Conservation (phyloP, 495 filamentous ascomycete genomes). For the Aspergillus wentii region DNA sequence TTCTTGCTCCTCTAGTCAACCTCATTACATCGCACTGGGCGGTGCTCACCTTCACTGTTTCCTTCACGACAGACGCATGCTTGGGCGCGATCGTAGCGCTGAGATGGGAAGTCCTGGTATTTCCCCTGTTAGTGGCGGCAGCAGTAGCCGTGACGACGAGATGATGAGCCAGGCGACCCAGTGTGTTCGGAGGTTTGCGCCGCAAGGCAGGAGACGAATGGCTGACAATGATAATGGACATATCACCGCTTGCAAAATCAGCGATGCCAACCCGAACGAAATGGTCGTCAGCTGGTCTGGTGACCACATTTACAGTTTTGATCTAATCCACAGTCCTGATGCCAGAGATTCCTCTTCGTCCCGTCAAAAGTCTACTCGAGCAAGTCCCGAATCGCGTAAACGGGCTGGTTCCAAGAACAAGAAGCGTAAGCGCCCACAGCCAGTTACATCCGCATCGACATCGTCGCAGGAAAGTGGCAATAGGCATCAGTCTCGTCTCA, state of each 20-base stretch:
- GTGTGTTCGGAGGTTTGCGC: slow-evolving; percentile 68
- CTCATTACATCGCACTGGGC: slow-evolving; percentile 72
- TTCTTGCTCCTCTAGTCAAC: slow-evolving; percentile 67
- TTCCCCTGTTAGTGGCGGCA: slow-evolving; percentile 19
- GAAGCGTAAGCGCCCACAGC: slow-evolving; percentile 51
- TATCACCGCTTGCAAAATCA: slow-evolving; percentile 77
- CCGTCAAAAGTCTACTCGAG: slow-evolving; percentile 8
- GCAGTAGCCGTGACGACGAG: slow-evolving; percentile 47
- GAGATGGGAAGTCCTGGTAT: slow-evolving; percentile 47
- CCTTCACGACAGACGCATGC: slow-evolving; percentile 71
- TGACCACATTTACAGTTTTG: slow-evolving; percentile 70
- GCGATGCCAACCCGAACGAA: slow-evolving; percentile 70
- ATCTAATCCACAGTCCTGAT: slow-evolving; percentile 60
- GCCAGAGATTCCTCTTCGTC: slow-evolving; percentile 31
- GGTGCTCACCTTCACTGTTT: slow-evolving; percentile 71
- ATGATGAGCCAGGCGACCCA: slow-evolving; percentile 57
- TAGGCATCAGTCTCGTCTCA: slow-evolving; percentile 39
- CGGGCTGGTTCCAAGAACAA: slow-evolving; percentile 35
- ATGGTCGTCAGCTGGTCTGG: slow-evolving; percentile 74
- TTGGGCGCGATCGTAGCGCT: slow-evolving; percentile 52
- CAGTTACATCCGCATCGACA: slow-evolving; percentile 35
- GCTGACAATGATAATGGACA: slow-evolving; percentile 53
- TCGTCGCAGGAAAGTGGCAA: slow-evolving; percentile 42
- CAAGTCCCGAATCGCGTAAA: slow-evolving; percentile 14
- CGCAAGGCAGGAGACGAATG: slow-evolving; percentile 52